Conservation (phyloP, 2,329 filamentous ascomycete species). For the Verticillium tricorpus region DNA sequence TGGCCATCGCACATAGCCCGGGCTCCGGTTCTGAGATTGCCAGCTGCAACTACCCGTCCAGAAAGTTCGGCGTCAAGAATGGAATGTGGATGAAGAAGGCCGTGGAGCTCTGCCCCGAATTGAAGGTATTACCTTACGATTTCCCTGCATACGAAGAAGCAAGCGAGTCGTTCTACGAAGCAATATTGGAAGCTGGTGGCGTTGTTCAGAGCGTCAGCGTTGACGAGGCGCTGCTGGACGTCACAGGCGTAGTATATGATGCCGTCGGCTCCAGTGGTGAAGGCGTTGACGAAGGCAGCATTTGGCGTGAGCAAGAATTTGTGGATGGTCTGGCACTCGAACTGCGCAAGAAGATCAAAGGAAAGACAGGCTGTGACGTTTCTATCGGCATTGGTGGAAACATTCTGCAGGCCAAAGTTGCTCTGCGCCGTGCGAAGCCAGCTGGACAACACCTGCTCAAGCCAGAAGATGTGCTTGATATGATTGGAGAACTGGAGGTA, state of each 20-base stretch:
- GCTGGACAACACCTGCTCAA: conserved; percentile 88
- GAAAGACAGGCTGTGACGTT: conserved; percentile 76
- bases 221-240: conserved; percentile 87
- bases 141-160: conserved; percentile 93
- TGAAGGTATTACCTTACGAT: conserved; percentile 92
- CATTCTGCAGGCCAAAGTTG: conserved; percentile 86
- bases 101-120: conserved; percentile 72
- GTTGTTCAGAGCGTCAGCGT: conserved; percentile 94
- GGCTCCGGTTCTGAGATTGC: conserved; percentile 91
- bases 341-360: conserved; percentile 67
- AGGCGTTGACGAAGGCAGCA: conserved; percentile 60
- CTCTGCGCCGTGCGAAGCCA: conserved; percentile 86
- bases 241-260: conserved; percentile 65
- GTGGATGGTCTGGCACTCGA: conserved; percentile 65
- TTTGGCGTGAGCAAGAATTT: conserved; percentile 73
- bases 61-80: conserved; percentile 84
- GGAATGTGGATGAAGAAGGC: conserved; percentile 99
- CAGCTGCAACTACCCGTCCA: conserved; percentile 92
- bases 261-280: conserved; percentile 62
- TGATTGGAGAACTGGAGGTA: conserved; percentile 74
- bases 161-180: conserved; percentile 81
- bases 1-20: conserved; percentile 81
- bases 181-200: conserved; percentile 73
- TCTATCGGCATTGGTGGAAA: conserved; percentile 91
- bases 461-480: conserved; percentile 70